Evolutionary conservation across 306 rosid genomes (phyloP).

Genomic region (Gastrolobium villosum): DNA sequence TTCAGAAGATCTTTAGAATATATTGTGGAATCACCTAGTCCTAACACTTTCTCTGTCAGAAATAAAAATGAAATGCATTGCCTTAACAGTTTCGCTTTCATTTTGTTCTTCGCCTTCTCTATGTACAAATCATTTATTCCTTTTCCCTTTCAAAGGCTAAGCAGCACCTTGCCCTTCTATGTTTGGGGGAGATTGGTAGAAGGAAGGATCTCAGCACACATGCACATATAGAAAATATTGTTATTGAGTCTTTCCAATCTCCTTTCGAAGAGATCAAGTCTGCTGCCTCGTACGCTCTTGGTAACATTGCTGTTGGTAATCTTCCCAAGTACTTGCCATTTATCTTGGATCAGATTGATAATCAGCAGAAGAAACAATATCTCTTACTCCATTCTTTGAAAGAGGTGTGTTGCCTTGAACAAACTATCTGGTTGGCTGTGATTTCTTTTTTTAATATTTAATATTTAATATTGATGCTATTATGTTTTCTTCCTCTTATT

Average conservation of each 20-base stretch:
- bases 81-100: slow-evolving; percentile 1
- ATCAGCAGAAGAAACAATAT: slow-evolving; percentile 99
- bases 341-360: slow-evolving; percentile 98
- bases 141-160: slow-evolving; percentile 72
- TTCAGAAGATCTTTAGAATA: slow-evolving; percentile 21
- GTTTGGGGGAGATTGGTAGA: slow-evolving; percentile 98
- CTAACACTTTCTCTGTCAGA: slow-evolving; percentile 11
- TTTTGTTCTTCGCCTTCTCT: slow-evolving; percentile 17
- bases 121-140: slow-evolving; percentile 19
- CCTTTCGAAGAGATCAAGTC: slow-evolving; percentile 99
- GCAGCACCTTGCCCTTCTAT: slow-evolving; percentile 95
- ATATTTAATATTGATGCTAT: slow-evolving; percentile 2
- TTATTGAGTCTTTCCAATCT: slow-evolving; percentile 97
- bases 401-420: slow-evolving; percentile 73
- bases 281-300: slow-evolving; percentile 99
- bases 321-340: slow-evolving; percentile 96
- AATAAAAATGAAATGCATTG: slow-evolving; percentile 11
- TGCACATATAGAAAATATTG: slow-evolving; percentile 90
- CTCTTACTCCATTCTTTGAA: slow-evolving; percentile 97
- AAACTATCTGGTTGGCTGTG: slow-evolving; percentile 22
- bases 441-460: slow-evolving; percentile 10
- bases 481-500: neutral
- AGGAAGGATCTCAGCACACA: slow-evolving; percentile 93
- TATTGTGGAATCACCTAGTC: neutral
- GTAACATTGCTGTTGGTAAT: slow-evolving; percentile 98